Evolutionary conservation across 345 rosid species (phyloP), one percentile per base, ranked within the genome.

Genomic region (Viola odorata): DNA sequence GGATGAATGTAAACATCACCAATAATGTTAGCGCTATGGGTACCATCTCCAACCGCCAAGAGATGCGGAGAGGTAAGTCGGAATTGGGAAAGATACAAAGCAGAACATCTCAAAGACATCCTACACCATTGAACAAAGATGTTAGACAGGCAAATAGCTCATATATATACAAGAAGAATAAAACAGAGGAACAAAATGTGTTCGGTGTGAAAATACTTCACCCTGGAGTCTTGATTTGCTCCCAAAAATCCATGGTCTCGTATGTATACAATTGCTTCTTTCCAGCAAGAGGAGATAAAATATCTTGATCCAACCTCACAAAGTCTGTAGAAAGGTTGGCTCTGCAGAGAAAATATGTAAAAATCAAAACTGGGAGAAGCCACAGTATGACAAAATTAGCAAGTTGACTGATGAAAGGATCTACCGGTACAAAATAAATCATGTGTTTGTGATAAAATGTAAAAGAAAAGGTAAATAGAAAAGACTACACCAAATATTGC

Each of bases 161-260:
- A 23, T 23, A 23, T 23, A 23, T 23, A 23, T 23, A 23, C 32
- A 23, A 23, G 32, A 0, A 10, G 12, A 47, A 12, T n/a, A 47
- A 47, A n/a, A 9, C 12, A 47, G 12, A 47, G 50, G 50, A 12
- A 47, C 5, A 10, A 47, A n/a, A 47, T 7, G 47, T 44, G 12
- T 44, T 6, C 11, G 50, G 12, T 47, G 13, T 47, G 13, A 14
- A 6, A 11, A 8, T 60, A 32, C 7, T n/a, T 73, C 72, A 91
- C 98, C 98, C 98, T 4, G 98, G 96, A 69, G 98, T 83, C 72
- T 91, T 91, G 37, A 91, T 84, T 76, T 91, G 98, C 76, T 91
- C 98, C 96, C 96, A 91, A 81, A 89, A 89, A 72, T 91, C 89
- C 85, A 69, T 73, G 42, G 98, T 86, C 70, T 91, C 95, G 15